phyloP scores from a whole-genome alignment of 768 basidiomycete species.

The Trametes sanguinea region DNA sequence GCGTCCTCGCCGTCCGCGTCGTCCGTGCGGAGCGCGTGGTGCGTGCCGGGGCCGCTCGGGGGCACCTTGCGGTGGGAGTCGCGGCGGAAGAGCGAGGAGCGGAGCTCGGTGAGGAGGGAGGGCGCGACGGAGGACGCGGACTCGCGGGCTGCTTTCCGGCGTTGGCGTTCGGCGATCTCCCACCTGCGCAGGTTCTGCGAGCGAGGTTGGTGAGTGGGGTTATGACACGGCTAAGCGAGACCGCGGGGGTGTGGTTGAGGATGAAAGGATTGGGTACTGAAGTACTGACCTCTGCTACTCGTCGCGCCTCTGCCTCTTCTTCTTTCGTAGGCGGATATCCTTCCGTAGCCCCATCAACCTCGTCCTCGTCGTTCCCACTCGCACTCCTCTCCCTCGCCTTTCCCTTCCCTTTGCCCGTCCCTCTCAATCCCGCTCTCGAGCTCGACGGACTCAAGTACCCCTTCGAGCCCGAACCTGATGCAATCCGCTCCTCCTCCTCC shows the following conservation, averaged over 20 bases:
- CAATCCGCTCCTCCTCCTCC: constrained; percentile 16
- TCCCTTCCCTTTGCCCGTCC: background rate
- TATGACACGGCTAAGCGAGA: background rate
- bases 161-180: constrained; percentile 76
- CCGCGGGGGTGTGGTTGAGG: background rate
- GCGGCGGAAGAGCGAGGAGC: constrained; percentile 59
- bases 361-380: constrained; percentile 27
- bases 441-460: background rate
- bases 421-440: background rate
- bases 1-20: background rate
- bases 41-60: constrained; percentile 44
- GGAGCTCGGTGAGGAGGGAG: constrained; percentile 58
- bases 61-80: constrained; percentile 34
- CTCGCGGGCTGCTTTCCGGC: constrained; percentile 72
- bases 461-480: background rate
- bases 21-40: constrained; percentile 45
- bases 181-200: constrained; percentile 71
- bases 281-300: constrained; percentile 66
- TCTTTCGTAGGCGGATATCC: constrained; percentile 70
- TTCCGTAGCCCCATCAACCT: constrained; percentile 33
- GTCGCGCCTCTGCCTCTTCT: constrained; percentile 65
- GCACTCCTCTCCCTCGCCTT: constrained; percentile 38
- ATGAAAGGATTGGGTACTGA: background rate
- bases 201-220: background rate
- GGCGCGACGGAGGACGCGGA: constrained; percentile 40